Evolutionary conservation across 768 basidiomycete genomes (phyloP), one percentile per base, ranked within the genome.

Genomic region (Leucocoprinus sp.): DNA sequence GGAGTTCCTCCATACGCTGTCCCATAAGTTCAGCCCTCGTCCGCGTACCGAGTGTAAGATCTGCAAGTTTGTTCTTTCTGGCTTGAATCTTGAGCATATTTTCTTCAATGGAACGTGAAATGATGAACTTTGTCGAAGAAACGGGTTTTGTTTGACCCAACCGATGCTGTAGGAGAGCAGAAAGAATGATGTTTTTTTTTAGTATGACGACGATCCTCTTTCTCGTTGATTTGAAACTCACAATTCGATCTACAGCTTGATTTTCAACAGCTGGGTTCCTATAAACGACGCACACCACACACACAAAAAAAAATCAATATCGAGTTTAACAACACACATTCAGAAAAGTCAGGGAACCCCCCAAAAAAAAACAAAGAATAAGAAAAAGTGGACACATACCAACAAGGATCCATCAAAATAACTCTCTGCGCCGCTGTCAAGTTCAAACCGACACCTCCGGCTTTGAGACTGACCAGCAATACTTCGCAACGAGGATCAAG

Each of bases 191-290:
- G n/a, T n/a, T n/a, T n/a, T n/a, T n/a, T n/a, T n/a, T n/a, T n/a
- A n/a, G n/a, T n/a, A n/a, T n/a, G n/a, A n/a, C n/a, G n/a, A n/a
- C n/a, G n/a, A n/a, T n/a, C n/a, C n/a, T n/a, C n/a, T n/a, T n/a
- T n/a, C n/a, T n/a, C n/a, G n/a, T n/a, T 31, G 4, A n/a, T 31
- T 14, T 31, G 11, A 31, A 7, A 72, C 87, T 63, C 55, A 96
- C 92, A 53, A 96, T 95, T 42, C 95, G 88, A 66, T 99, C 96
- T 22, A 97, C 90, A 15, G 93, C 95, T 64, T 97, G 95, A 57
- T 96, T 93, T 67, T 98, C 93, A 4, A 93, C 93, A 15, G 92
- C 92, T 12, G 93, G 93, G 56, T 96, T 96, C 92, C 89, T 92
- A 54, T 5, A 35, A n/a, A n/a, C n/a, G n/a, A n/a, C n/a, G n/a